These are phyloP conservation scores for Eleusine coracana DNA, from an alignment of 176 grass and related monocot species.

Conservation along the genomic window DNA sequence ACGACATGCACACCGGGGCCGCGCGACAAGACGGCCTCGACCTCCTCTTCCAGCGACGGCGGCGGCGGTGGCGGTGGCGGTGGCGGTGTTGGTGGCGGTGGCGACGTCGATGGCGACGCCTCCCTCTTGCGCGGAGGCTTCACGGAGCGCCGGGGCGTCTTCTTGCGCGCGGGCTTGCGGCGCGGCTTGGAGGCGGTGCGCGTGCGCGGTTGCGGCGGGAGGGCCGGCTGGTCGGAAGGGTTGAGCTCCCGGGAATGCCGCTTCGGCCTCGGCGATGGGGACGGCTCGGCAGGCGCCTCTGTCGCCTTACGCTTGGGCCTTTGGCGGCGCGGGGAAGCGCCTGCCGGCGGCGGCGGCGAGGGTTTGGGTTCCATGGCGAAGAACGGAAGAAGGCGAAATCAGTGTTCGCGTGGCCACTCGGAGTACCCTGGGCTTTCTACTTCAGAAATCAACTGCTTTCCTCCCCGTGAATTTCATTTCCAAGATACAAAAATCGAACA, in stretches of 20 bases:
- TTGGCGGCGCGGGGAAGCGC: constrained; percentile 13
- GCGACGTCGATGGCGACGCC: no score
- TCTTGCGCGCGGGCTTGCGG: constrained; percentile 43
- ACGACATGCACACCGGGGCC: constrained; percentile 63
- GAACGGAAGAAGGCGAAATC: no score
- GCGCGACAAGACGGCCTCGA: constrained; percentile 64
- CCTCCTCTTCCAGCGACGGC: constrained; percentile 18
- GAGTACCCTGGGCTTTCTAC: no score
- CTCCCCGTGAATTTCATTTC: no score
- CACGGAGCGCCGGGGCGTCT: not conserved
- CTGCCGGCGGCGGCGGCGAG: constrained; percentile 27
- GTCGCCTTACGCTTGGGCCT: constrained; percentile 62
- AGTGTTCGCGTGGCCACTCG: no score
- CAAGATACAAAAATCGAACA: no score
- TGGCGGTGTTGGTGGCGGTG: not conserved
- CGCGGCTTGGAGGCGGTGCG: constrained; percentile 39
- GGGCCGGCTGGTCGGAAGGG: constrained; percentile 29
- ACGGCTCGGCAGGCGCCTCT: not conserved
- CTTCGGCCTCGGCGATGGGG: constrained; percentile 44
- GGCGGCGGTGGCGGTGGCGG: not conserved
- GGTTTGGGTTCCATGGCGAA: constrained; percentile 55
- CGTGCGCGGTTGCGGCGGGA: constrained; percentile 30
- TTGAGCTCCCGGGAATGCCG: constrained; percentile 61
- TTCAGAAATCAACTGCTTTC: no score
- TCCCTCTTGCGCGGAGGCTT: not conserved